Conservation (phyloP, 129 eudicot genomes). For the Mikania micrantha region DNA sequence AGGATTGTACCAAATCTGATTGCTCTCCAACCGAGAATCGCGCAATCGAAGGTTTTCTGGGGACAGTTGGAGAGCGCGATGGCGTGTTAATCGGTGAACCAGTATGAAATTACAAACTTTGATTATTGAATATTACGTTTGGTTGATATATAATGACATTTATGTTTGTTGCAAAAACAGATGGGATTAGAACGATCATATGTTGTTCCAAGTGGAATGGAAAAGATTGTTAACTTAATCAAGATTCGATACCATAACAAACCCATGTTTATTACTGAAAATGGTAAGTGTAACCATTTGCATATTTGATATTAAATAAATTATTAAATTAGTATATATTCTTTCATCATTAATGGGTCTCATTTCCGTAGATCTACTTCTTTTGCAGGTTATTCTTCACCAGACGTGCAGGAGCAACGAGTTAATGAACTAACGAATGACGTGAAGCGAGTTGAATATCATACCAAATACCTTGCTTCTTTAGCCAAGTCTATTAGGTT, state of each 20-base stretch:
- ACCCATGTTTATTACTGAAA: conserved; percentile 76
- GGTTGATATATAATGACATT: background rate
- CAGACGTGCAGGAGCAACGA: conserved; percentile 4
- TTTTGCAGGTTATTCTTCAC: conserved; percentile 48
- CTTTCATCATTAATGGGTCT: too few species aligned
- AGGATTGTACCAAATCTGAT: conserved; percentile 50
- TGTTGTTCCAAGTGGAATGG: conserved; percentile 84
- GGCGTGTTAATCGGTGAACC: conserved; percentile 62
- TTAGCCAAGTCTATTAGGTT: conserved; percentile 67
- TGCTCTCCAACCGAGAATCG: conserved; percentile 41
- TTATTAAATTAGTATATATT: too few species aligned
- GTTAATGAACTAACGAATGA: conserved; percentile 35
- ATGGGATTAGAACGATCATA: conserved; percentile 26
- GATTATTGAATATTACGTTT: background rate
- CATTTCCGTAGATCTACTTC: background rate
- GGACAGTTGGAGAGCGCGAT: conserved; percentile 36
- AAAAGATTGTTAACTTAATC: conserved; percentile 36
- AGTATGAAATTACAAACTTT: conserved; percentile 22
- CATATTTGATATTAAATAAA: background rate
- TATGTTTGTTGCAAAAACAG: conserved; percentile 20
- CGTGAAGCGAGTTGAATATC: conserved; percentile 41
- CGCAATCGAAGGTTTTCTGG: conserved; percentile 44
- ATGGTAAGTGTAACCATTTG: conserved; percentile 42
- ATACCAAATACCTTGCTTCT: conserved; percentile 45
- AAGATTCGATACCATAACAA: conserved; percentile 61